Evolutionary conservation across 2,329 filamentous ascomycete genomes (phyloP), one percentile per base, ranked within the genome.

Genomic region (Phialophora chinensis): DNA sequence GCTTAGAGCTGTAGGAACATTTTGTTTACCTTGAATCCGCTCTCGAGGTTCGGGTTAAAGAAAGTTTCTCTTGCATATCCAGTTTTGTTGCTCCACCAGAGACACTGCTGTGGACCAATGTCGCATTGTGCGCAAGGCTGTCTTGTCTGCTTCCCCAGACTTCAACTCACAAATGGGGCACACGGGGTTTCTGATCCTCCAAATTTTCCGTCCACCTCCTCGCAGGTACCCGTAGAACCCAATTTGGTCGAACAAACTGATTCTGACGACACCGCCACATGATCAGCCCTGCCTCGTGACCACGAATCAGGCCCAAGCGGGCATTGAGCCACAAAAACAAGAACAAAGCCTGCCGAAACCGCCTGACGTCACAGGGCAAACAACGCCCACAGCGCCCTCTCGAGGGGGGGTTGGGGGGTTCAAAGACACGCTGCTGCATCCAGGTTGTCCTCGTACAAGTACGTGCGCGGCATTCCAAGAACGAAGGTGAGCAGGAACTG

Each of bases 361-460:
- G 6, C 17, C 54, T 69, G 64, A 69, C 67, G 67, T 69, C 67
- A 67, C 64, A 58, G n/a, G 50, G 53, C 50, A 35, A 60, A 60
- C 57, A 60, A 60, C 33, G 62, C 33, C 58, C 11, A 53, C 14
- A 5, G 14, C 17, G 6, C 17, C n/a, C 38, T 42, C 17, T n/a
- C 38, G 3, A 44, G 38, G 38, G 38, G 14, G 12, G 4, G n/a
- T 4, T 8, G 38, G 17, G 17, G 5, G 38, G 38, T 17, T 44
- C 38, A 44, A 44, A 20, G 17, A 44, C 38, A 17, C 38, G 38
- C 38, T n/a, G 38, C 38, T n/a, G 38, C 38, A 44, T 20, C n/a
- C 38, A 29, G 49, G 38, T 23, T 44, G 20, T 25, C 14, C n/a
- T 31, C 23, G 53, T 35, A 31, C 44, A 54, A 27, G 61, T 35